Evolutionary conservation across 2,329 filamentous ascomycete species (phyloP), one percentile per base, ranked within the genome.

Genomic region (Ramularia endophylla): DNA sequence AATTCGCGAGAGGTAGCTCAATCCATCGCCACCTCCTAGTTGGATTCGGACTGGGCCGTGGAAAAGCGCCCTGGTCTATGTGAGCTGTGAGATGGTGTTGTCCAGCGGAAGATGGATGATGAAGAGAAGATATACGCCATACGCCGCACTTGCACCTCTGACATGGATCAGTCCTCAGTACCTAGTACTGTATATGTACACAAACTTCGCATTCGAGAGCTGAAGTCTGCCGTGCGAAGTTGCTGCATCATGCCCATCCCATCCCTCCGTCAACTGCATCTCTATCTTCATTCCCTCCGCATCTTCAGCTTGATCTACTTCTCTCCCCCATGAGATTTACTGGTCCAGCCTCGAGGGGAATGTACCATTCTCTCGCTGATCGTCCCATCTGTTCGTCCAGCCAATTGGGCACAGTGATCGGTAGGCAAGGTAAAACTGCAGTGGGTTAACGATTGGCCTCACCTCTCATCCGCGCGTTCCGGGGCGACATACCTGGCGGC

Each of bases 351-450:
- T 63, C 48, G 61, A 65, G 20, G 75, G 75, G 64, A 78, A 78
- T 54, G 72, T 78, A 48, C 75, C 75, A 46, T 69, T 69, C 57
- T 77, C 75, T 71, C 92, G 85, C 77, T 97, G 92, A 63, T 92
- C 87, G 65, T 98, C 90, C 92, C 92, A 98, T 72, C 92, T 81
- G 70, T 83, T 72, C 65, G 85, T 84, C 92, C 92, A 98, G 64
- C 81, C 79, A 69, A 85, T 92, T 60, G 94, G 92, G 84, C 94
- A 98, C 56, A 98, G 82, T 57, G 92, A 95, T 69, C 87, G 84
- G 78, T 95, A 98, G 60, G 92, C 88, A 62, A 94, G 80, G 77
- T 81, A 87, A 79, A 98, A 98, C 90, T 98, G 46, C 31, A 8
- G 22, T 18, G 16, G 7, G 31, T 46, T 18, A 46, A 38, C 20